Evolutionary conservation across 306 rosid genomes (phyloP), one percentile per base, ranked within the genome.

Genomic region (Cicer cuneatum): DNA sequence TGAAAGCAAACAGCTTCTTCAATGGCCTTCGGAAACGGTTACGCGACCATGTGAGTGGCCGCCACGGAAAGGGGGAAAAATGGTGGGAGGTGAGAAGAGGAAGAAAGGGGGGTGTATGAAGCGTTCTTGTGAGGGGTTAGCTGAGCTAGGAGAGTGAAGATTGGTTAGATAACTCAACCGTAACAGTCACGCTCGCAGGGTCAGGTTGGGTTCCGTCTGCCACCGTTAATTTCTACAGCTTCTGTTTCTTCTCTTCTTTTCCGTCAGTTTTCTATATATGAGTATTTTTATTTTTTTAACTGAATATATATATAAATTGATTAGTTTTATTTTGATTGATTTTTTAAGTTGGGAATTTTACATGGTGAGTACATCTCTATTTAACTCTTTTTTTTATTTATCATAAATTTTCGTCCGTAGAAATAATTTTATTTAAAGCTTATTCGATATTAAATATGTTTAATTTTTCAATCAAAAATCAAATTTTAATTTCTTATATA

Each of bases 1-100:
- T 24, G 75, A 49, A 72, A 83, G 66, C 54, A 46, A 42, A 74
- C 58, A 69, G 88, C 89, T 70, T 86, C 87, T 66, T 58, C 63
- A 72, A 69, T 16, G 72, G 84, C 75, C 70, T 69, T 12, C 66
- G 19, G 45, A 63, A 65, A 72, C 47, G 78, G 39, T 78, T 65
- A 85, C 60, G 75, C 60, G 61, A 80, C 51, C 95, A 84, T 87
- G 86, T 1, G 77, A 19, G 14, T 14, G 7, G 41, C 75, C 14
- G 49, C 5, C 35, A 29, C 35, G 35, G 43, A 49, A 52, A 1
- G 59, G 29, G 62, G n/a, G n/a, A 10, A 35, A 5, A 53, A 57
- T 5, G 45, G 45, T 12, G 63, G 1, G 54, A 11, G n/a, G 43
- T 6, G 10, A 5, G 46, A 62, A 10, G 49, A 38, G 8, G 11